Base-by-base conservation (phyloP, 1,139 yeast genomes). In the Citeromyces hawaiiensis region DNA sequence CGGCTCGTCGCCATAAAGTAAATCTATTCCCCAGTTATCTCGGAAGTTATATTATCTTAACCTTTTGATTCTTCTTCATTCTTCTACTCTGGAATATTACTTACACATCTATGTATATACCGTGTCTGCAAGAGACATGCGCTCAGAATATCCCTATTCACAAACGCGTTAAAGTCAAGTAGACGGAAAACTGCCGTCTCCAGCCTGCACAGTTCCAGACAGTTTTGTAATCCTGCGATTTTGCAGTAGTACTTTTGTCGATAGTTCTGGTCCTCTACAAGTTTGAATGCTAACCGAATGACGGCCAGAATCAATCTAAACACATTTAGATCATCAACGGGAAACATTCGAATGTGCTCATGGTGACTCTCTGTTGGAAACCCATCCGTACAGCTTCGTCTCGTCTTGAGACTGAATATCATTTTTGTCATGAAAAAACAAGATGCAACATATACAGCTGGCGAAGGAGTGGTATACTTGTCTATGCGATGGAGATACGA, bases 181-280 rank as follows among this genome's bases (percentile, higher is more conserved):
- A 58, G 43, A 37, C 52, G 54, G 11, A 58, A 45, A 35, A 54
- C 39, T 10, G 48, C 50, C 31, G 55, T 38, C 36, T 57, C 62
- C 38, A 57, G 41, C 11, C 46, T 45, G 38, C 50, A 51, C 36
- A 57, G 41, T 36, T 57, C 62, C 2, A 43, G 43, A 11, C 48
- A 37, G 31, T 48, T 50, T 32, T 53, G 58, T 25, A 57, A 40
- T 4, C 62, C 62, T 7, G 55, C 48, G 11, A 57, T 49, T 38
- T 51, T 53, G 41, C 61, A 57, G 39, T 53, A 57, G 35, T 51
- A 55, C 5, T 41, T 43, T 36, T 54, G 61, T 35, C 52, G 54
- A 42, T 46, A 55, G 40, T 57, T 57, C 38, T 56, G 53, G 41
- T 57, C 62, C 40, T 57, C 62, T 6, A 57, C 48, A 17, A 56